A percentile compares a stretch with the other conserved stretches of the same genome.
phyloP scores from a whole-genome alignment of 345 rosid genomes.

The Eucalyptus tenuipes region DNA sequence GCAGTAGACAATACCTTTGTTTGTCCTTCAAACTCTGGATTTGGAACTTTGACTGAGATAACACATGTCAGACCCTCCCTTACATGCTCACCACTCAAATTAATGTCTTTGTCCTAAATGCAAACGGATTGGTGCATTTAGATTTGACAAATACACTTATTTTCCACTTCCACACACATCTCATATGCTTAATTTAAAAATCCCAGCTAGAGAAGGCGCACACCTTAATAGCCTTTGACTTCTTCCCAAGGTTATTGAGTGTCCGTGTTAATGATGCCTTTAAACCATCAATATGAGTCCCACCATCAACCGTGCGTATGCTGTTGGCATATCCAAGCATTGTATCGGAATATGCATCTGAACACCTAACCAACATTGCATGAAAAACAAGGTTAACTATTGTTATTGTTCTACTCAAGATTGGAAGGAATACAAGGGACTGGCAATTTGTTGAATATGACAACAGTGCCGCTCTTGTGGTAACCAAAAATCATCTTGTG shows the following conservation, averaged over 20 bases:
- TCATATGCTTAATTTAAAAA: background rate
- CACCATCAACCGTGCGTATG: constrained; percentile 94
- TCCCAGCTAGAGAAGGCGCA: background rate
- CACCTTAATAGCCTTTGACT: constrained; percentile 80
- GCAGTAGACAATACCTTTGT: constrained; percentile 54
- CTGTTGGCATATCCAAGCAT: constrained; percentile 96
- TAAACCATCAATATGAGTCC: constrained; percentile 92
- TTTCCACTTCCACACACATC: background rate
- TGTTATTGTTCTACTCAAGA: background rate
- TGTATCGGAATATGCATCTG: constrained; percentile 96
- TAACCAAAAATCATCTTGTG: background rate
- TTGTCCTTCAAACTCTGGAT: constrained; percentile 99
- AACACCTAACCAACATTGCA: constrained; percentile 42
- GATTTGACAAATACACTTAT: background rate
- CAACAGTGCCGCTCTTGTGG: background rate
- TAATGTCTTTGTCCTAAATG: constrained; percentile 84
- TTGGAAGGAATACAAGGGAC: background rate
- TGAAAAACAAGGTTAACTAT: background rate
- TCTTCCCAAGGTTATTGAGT: constrained; percentile 78
- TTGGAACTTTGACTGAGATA: constrained; percentile 92
- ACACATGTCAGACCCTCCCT: constrained; percentile 96
- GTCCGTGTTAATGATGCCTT: constrained; percentile 90
- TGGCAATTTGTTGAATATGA: background rate
- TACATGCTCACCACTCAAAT: constrained; percentile 89
- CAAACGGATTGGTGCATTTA: background rate